These are phyloP conservation scores for Claviceps humidiphila DNA, from an alignment of 2,329 filamentous ascomycete genomes.

Conservation along the genomic window DNA sequence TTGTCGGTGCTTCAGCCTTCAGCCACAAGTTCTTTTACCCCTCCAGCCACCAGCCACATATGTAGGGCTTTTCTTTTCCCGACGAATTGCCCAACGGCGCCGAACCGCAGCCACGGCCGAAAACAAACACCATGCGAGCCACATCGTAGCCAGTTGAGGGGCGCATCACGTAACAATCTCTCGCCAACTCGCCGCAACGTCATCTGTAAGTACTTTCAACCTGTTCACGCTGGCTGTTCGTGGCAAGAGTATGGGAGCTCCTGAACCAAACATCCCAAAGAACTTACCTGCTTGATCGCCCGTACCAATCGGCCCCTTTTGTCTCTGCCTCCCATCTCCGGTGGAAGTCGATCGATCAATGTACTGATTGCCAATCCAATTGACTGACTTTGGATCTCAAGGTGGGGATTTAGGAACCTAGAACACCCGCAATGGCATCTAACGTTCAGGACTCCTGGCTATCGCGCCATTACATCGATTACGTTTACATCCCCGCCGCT, in stretches of 20 bases:
- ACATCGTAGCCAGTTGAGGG: slow-evolving; percentile 1
- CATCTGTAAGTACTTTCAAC: not conserved
- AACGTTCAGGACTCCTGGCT: slow-evolving; percentile 19
- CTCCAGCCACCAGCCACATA: not conserved
- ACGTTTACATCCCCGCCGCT: slow-evolving; percentile 71
- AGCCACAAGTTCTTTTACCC: not conserved
- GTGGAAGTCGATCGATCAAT: not conserved
- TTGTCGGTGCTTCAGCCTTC: not conserved
- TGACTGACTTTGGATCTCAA: not conserved
- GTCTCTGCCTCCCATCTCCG: not conserved
- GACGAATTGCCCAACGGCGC: slow-evolving; percentile 1
- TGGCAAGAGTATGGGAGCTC: not conserved
- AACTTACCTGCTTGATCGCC: not conserved
- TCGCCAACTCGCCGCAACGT: not conserved
- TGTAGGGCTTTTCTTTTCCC: not conserved
- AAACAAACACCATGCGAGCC: not conserved
- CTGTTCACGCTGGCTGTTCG: not conserved
- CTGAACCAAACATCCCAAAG: not conserved
- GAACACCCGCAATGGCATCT: slow-evolving; percentile 13
- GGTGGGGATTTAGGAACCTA: not conserved
- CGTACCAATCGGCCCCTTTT: not conserved
- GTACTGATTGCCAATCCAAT: not conserved
- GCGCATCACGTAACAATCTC: not conserved
- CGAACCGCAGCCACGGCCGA: not conserved
- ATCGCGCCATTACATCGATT: slow-evolving; percentile 57